Percentiles rank a stretch among this genome's conserved stretches.
These are phyloP conservation scores for Cinnamomum micranthum DNA, from an alignment of 164 flowering plant genomes.

Conservation along the genomic window DNA sequence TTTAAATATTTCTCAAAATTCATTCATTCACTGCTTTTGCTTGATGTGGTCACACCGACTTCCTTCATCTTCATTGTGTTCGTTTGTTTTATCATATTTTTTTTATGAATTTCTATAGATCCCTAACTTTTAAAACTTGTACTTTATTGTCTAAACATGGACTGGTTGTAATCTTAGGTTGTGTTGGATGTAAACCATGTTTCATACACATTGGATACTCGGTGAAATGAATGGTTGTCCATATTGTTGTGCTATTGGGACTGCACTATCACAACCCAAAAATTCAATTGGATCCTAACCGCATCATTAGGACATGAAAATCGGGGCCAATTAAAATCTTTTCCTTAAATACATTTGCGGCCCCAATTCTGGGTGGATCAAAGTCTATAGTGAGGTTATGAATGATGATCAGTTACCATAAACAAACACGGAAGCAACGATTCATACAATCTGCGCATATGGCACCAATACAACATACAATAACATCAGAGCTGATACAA, in stretches of 20 bases:
- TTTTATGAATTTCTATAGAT: neutral
- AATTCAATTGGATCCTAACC: no score
- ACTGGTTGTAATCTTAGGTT: neutral
- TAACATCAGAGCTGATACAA: no score
- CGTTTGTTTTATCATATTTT: neutral
- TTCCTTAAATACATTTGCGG: no score
- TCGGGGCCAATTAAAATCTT: no score
- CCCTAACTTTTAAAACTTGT: neutral
- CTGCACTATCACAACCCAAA: neutral
- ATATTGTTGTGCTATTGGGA: neutral
- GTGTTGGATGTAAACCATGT: neutral
- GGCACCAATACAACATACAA: no score
- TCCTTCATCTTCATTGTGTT: neutral
- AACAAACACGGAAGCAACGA: no score
- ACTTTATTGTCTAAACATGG: neutral
- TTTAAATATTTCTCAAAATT: neutral
- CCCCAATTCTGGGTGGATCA: no score
- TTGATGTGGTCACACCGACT: neutral
- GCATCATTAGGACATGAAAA: no score
- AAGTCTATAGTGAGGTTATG: no score
- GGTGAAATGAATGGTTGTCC: neutral
- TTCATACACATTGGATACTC: neutral
- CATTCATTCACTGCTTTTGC: neutral
- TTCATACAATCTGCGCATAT: no score
- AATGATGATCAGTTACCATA: no score